Conservation (phyloP, 805 yeast genomes). For the Barnettozyma californica region DNA sequence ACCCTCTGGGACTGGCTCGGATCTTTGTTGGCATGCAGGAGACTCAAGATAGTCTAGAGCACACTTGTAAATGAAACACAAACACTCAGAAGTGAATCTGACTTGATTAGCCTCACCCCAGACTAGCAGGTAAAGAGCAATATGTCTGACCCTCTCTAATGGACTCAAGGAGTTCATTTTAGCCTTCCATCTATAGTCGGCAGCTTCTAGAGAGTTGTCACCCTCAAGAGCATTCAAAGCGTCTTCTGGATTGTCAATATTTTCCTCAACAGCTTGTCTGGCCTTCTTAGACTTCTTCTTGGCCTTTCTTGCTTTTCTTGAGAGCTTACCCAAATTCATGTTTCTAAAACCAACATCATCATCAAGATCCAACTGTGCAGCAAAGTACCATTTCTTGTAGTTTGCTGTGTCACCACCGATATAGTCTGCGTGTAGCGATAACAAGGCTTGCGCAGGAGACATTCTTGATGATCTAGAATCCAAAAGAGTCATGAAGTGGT, state of each 20-base stretch:
- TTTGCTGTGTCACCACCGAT: conserved; percentile 85
- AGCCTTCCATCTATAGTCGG: conserved; percentile 77
- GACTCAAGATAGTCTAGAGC: conserved; percentile 86
- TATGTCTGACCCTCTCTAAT: conserved; percentile 74
- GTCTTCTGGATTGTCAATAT: conserved; percentile 56
- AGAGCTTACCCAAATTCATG: conserved; percentile 70
- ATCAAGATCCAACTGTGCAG: conserved; percentile 83
- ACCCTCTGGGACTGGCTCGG: conserved; percentile 78
- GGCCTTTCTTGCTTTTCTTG: conserved; percentile 77
- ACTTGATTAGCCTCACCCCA: conserved; percentile 96
- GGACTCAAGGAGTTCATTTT: conserved; percentile 69
- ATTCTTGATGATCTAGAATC: conserved; percentile 84
- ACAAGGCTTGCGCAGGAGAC: conserved; percentile 83
- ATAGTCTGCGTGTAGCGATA: conserved; percentile 80
- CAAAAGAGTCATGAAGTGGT: conserved; percentile 77
- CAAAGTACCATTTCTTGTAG: conserved; percentile 84
- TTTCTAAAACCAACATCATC: conserved; percentile 80
- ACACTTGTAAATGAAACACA: conserved; percentile 93
- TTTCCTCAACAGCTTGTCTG: conserved; percentile 62
- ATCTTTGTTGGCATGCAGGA: conserved; percentile 85
- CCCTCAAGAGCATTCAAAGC: conserved; percentile 65
- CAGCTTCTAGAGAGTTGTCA: conserved; percentile 81
- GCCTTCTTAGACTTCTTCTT: conserved; percentile 77
- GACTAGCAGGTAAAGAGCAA: conserved; percentile 66
- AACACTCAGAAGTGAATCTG: conserved; percentile 84